Base-by-base conservation (phyloP, 2,329 filamentous ascomycete genomes). In the Podosphaera leucotricha region DNA sequence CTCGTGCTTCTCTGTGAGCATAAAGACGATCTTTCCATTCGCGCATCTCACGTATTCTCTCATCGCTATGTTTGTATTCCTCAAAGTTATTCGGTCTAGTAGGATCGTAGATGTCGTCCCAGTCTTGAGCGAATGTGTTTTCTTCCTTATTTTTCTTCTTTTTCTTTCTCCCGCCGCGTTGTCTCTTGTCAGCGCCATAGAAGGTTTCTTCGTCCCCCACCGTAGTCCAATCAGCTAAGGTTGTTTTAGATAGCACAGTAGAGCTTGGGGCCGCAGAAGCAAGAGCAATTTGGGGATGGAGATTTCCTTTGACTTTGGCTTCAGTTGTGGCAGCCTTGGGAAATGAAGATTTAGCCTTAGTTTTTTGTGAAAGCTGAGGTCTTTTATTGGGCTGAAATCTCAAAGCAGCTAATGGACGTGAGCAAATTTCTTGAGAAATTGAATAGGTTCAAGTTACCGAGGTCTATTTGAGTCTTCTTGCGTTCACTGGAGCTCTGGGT, bases 31-130 rank as follows among this genome's bases (percentile, higher is more conserved):
- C 73, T 57, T 86, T 92, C 86, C 86, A 94, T 53, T 92, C 84
- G 46, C 73, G 70, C 2, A 85, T 71, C 57, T 92, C 84, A 16
- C 71, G 65, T 47, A 86, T 72, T 56, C 82, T 79, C 61, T 92
- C 85, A 46, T 92, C 83, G 55, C 83, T 90, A 47, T 76, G 68
- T 47, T 81, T 71, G 57, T 90, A 94, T 55, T 87, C 80, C 45
- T 86, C 80, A 42, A 87, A 80, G 51, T 77, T 85, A 36, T 82
- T 92, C 7, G 86, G 85, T 35, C 80, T 66, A 10, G 78, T 67
- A 0, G 84, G 82, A 55, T 93, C 86, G 58, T 93, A 94, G 20
- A 90, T 72, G 57, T 92, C 84, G 58, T 92, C 80, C 85, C 85
- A 94, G 56, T 92, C 77, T 57, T 74, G 70, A 24, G 68, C 60